Conservation (phyloP, 306 rosid genomes). For the Cicer yamashitae region DNA sequence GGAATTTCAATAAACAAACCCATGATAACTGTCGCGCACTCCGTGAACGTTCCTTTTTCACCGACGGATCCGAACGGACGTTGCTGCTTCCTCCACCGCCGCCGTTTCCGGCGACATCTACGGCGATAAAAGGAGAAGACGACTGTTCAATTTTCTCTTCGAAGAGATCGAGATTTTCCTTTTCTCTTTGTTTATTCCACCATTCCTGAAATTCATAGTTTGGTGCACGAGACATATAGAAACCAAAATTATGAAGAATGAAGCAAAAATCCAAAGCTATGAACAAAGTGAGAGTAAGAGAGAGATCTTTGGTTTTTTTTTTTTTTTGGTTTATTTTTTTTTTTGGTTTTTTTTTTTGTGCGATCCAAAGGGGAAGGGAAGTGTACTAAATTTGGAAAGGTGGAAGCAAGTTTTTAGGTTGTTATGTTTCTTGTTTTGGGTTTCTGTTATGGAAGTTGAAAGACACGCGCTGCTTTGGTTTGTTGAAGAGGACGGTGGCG, state of each 20-base stretch:
- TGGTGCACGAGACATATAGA: conserved; percentile 78
- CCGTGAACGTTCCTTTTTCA: conserved; percentile 68
- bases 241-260: not conserved
- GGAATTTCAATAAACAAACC: conserved; percentile 70
- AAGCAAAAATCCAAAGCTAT: not conserved
- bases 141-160: conserved; percentile 46
- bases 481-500: conserved; percentile 41
- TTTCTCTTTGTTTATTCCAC: conserved; percentile 93
- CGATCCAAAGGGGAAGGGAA: conserved; percentile 44
- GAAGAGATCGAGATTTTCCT: conserved; percentile 45
- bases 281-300: conserved; percentile 3
- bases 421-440: not conserved
- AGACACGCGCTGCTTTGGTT: conserved; percentile 35
- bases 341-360: not conserved
- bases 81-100: conserved; percentile 16
- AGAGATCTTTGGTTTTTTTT: conserved; percentile 3
- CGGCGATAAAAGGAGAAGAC: conserved; percentile 43
- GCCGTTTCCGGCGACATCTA: conserved; percentile 52
- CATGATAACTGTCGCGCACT: conserved; percentile 89
- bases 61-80: conserved; percentile 52
- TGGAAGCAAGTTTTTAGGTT: conserved; percentile 46
- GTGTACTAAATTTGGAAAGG: conserved; percentile 44
- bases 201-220: conserved; percentile 97
- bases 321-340: not conserved
- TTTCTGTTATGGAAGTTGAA: not conserved